Conservation (phyloP, 2,329 filamentous ascomycete genomes). For the Fusarium clavum region DNA sequence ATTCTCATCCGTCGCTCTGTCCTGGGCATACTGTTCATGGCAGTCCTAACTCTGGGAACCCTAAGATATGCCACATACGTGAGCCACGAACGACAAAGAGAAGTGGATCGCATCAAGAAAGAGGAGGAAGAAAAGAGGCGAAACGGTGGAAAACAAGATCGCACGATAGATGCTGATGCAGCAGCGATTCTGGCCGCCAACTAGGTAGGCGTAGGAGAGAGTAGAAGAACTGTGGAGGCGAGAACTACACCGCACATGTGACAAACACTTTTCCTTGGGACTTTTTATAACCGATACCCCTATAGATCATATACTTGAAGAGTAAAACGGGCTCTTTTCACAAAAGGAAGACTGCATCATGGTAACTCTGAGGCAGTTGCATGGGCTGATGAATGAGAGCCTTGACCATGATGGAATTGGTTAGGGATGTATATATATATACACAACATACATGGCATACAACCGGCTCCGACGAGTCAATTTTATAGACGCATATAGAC, state of each 20-base stretch:
- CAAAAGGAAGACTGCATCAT: slow-evolving; percentile 15
- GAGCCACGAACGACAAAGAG: slow-evolving; percentile 61
- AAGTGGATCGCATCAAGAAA: slow-evolving; percentile 57
- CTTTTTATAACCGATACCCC: slow-evolving; percentile 43
- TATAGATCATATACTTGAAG: slow-evolving; percentile 42
- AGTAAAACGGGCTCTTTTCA: slow-evolving; percentile 12
- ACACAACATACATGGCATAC: slow-evolving; percentile 25
- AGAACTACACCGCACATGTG: slow-evolving; percentile 10
- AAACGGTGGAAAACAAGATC: slow-evolving; percentile 60
- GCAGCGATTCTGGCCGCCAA: slow-evolving; percentile 70
- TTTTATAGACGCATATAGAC: slow-evolving; percentile 36
- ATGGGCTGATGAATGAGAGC: slow-evolving; percentile 24
- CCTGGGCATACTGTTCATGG: slow-evolving; percentile 74
- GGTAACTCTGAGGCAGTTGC: background rate
- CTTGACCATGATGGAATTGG: slow-evolving; percentile 13
- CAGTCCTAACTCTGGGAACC: slow-evolving; percentile 68
- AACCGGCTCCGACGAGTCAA: slow-evolving; percentile 25
- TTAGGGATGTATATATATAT: slow-evolving; percentile 2
- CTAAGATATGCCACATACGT: slow-evolving; percentile 71
- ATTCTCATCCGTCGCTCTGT: slow-evolving; percentile 75
- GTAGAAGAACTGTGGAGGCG: background rate
- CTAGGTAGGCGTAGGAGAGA: slow-evolving; percentile 46
- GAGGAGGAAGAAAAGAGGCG: slow-evolving; percentile 58
- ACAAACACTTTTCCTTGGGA: slow-evolving; percentile 36
- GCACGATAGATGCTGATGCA: slow-evolving; percentile 62